Evolutionary conservation across 306 rosid species (phyloP), one percentile per base, ranked within the genome.

Genomic region (Carpinus fangiana): DNA sequence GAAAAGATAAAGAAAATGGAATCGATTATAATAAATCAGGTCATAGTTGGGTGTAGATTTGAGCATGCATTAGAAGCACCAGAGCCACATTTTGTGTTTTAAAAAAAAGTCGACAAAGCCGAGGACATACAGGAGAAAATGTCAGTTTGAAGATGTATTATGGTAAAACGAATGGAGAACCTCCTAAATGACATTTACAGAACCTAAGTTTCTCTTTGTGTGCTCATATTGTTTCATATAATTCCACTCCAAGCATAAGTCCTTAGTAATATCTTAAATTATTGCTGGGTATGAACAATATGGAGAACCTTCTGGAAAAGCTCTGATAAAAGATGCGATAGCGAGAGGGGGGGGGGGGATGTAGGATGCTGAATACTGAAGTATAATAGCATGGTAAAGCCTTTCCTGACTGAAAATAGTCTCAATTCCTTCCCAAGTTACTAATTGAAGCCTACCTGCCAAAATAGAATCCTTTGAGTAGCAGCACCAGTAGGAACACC

Each of bases 391-490:
- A 23, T 43, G 18, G 59, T 67, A 73, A 10, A 79, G 72, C 71
- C 13, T 81, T 74, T 77, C 59, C 81, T 61, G 54, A 53, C 41
- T 8, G 50, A 36, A 46, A 28, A 53, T 69, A 68, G 4, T 12
- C 57, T 70, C 73, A 51, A 31, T 53, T n/a, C 68, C 79, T 53
- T n/a, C 67, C 79, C 71, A 73, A 73, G 69, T 51, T 43, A 73
- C 46, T 74, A 79, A 72, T 23, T 55, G 76, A 60, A 83, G 56
- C 86, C 65, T 80, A 95, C 99, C 99, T 95, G 99, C 99, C 99
- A 95, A 93, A 84, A 95, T 57, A 95, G 90, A 85, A 95, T 95
- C 81, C 98, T 90, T 78, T 95, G 99, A 20, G 98, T 95, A 67
- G 97, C 92, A 64, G 90, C 86, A 64, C 93, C 97, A 14, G 98